These are phyloP conservation scores for Groenewaldozyma tartarivorans DNA, from an alignment of 805 yeast species.

Conservation along the genomic window DNA sequence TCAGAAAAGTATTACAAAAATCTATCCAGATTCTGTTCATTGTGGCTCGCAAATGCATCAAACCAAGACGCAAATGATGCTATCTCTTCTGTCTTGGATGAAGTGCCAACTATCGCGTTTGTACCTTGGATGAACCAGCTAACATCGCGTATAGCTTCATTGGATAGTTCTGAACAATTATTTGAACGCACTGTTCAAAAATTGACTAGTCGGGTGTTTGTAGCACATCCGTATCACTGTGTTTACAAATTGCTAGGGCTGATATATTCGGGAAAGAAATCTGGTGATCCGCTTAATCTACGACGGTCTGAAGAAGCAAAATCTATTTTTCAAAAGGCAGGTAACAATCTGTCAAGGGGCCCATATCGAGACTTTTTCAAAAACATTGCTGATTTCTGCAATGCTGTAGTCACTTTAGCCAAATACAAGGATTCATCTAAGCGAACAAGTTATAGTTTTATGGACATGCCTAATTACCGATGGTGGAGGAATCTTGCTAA, in stretches of 20 bases:
- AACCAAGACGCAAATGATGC: conserved; percentile 35
- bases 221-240: conserved; percentile 63
- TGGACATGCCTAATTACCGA: conserved; percentile 26
- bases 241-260: conserved; percentile 36
- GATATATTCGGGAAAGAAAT: neutral
- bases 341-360: neutral
- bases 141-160: conserved; percentile 53
- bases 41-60: conserved; percentile 65
- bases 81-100: conserved; percentile 30
- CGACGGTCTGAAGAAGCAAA: neutral
- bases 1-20: conserved; percentile 40
- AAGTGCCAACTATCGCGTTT: conserved; percentile 51
- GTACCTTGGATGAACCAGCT: conserved; percentile 79
- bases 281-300: neutral
- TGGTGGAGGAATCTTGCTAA: conserved; percentile 49
- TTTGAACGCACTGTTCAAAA: conserved; percentile 50
- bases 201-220: conserved; percentile 39
- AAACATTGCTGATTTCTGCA: conserved; percentile 39
- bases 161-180: conserved; percentile 31
- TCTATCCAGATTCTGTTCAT: conserved; percentile 66
- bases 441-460: conserved; percentile 9
- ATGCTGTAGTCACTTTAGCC: conserved; percentile 32
- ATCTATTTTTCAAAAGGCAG: neutral
- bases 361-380: too few relatives aligned
- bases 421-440: conserved; percentile 5